Conservation (phyloP, 306 rosid genomes). For the Rosa multiflora region DNA sequence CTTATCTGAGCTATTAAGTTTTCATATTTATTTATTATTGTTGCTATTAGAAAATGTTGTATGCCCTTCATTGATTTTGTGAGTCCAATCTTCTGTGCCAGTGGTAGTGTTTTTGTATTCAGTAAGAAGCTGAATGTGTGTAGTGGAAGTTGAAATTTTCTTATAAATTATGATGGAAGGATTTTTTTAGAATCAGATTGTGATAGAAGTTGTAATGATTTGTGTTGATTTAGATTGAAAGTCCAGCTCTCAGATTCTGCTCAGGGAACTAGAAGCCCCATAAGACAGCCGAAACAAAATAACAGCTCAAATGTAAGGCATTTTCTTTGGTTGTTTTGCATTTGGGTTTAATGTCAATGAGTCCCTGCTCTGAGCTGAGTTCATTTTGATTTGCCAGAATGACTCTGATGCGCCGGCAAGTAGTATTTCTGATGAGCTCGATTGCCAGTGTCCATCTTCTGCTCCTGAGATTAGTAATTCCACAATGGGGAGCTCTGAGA, state of each 20-base stretch:
- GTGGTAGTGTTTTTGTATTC: too few relatives aligned
- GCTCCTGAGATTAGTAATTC: conserved; percentile 58
- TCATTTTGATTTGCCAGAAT: conserved; percentile 41
- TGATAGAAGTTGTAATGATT: not conserved
- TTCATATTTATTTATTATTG: not conserved
- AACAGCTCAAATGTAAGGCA: conserved; percentile 54
- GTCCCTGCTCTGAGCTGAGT: conserved; percentile 14
- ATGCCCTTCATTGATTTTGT: not conserved
- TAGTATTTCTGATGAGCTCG: conserved; percentile 57
- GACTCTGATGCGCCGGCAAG: conserved; percentile 47
- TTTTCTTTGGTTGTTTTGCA: not conserved
- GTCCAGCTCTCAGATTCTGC: conserved; percentile 67
- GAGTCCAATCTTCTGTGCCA: not conserved
- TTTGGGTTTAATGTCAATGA: conserved; percentile 7
- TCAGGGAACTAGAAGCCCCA: conserved; percentile 80
- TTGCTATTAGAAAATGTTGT: not conserved
- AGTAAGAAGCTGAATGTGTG: not conserved
- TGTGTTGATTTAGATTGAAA: conserved; percentile 58
- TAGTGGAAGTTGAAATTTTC: not conserved
- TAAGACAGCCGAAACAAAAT: conserved; percentile 55
- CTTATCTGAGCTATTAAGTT: not conserved
- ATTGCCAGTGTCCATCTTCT: conserved; percentile 43
- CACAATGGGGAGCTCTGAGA: conserved; percentile 61
- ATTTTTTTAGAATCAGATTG: not conserved
- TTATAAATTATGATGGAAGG: not conserved